Percentiles rank a stretch among this genome's conserved stretches.
phyloP scores from a whole-genome alignment of 2,329 filamentous ascomycete genomes.

The Neobulgaria alba region DNA sequence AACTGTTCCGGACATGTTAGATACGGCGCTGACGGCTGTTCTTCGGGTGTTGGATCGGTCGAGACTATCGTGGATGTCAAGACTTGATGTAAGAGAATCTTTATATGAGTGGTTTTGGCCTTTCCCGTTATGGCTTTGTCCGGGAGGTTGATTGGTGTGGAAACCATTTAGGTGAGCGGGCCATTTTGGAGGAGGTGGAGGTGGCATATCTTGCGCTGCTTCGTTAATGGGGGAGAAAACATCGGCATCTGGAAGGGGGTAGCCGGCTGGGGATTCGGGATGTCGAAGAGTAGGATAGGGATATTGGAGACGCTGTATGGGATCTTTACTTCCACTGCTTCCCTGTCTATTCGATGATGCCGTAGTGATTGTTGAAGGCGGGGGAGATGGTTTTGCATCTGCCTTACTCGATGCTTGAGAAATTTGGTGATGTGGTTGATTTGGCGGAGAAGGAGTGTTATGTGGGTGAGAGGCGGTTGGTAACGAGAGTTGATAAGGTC shows the following conservation, averaged over 20 bases:
- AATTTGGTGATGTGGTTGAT: too few relatives aligned
- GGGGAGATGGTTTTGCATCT: too few relatives aligned
- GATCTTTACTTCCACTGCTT: slow-evolving; percentile 7
- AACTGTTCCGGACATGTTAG: slow-evolving; percentile 6
- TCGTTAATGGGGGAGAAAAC: slow-evolving; percentile 21
- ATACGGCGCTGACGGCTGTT: slow-evolving; percentile 17
- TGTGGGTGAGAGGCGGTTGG: too few relatives aligned
- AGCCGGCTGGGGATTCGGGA: slow-evolving; percentile 20
- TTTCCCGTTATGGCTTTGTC: slow-evolving; percentile 4
- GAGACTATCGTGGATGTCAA: background rate
- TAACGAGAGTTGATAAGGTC: slow-evolving; percentile 25
- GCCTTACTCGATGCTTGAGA: too few relatives aligned
- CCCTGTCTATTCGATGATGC: too few relatives aligned
- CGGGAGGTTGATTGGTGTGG: background rate
- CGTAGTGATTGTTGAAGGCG: too few relatives aligned
- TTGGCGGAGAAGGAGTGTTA: background rate
- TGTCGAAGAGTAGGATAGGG: slow-evolving; percentile 17
- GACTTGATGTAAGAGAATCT: background rate
- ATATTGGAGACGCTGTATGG: slow-evolving; percentile 15
- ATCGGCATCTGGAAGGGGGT: slow-evolving; percentile 19
- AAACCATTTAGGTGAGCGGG: slow-evolving; percentile 3
- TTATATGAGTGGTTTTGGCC: slow-evolving; percentile 5
- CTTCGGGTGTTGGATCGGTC: slow-evolving; percentile 18
- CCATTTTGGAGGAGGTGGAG: slow-evolving; percentile 20
- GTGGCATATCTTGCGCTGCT: slow-evolving; percentile 12